A percentile compares a stretch with the other conserved stretches of the same genome.
These are phyloP conservation scores for Mycotypha africana DNA, from an alignment of 371 early-diverging fungal species.

Conservation along the genomic window DNA sequence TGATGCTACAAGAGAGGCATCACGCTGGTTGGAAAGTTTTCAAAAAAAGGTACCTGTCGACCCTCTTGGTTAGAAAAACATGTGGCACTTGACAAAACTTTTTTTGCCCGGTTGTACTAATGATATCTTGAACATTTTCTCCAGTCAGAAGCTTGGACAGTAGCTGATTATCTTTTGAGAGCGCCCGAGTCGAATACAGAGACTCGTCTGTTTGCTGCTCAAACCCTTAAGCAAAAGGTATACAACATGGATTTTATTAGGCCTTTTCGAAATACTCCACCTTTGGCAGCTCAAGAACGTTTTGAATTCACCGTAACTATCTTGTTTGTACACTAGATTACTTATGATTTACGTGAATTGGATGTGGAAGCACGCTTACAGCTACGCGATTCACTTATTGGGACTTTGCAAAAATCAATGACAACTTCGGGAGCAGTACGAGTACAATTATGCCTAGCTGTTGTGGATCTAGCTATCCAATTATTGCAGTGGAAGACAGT, in stretches of 20 bases:
- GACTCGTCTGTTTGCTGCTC: conserved; percentile 84
- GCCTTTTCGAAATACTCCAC: background rate
- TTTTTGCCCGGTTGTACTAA: no score
- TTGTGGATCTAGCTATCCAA: conserved; percentile 87
- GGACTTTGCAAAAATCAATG: conserved; percentile 41
- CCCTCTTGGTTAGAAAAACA: background rate
- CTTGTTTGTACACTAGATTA: conserved; percentile 59
- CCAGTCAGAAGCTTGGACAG: conserved; percentile 86
- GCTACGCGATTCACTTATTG: conserved; percentile 79
- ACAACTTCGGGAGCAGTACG: conserved; percentile 59
- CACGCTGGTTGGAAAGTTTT: conserved; percentile 80
- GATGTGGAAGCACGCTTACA: conserved; percentile 56
- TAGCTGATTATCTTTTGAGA: conserved; percentile 70
- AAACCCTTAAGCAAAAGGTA: conserved; percentile 90
- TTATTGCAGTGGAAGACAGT: conserved; percentile 79
- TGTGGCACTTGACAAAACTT: background rate
- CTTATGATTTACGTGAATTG: conserved; percentile 73
- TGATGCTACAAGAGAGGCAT: conserved; percentile 58
- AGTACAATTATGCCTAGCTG: conserved; percentile 78
- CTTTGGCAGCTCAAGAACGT: no score
- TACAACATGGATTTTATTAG: background rate
- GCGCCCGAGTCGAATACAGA: conserved; percentile 50
- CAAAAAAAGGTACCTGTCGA: conserved; percentile 83
- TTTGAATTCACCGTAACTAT: no score
- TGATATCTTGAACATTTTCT: no score